Evolutionary conservation across 1,284 basidiomycete genomes (phyloP), one percentile per base, ranked within the genome.

Genomic region (Rhodotorula sp.): DNA sequence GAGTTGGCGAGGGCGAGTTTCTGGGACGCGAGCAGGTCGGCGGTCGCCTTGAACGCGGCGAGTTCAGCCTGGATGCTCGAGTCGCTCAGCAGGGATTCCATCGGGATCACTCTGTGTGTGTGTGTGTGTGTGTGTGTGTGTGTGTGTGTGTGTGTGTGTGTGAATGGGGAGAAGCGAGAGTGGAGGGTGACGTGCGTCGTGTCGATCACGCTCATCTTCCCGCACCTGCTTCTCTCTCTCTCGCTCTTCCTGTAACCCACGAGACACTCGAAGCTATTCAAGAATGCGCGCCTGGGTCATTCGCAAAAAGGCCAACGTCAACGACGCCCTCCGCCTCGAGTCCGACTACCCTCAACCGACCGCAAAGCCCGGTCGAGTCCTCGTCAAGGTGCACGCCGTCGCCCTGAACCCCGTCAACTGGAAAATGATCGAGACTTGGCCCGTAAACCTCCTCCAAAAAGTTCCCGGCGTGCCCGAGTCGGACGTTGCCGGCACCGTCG

Each of bases 1-100:
- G 91, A 88, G 79, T 90, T 86, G 33, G 83, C 80, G 79, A 89
- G 92, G 15, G 84, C 85, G 64, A 93, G 84, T 42, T 88, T 87
- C 77, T 90, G 88, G 3, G 84, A 81, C 0, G 86, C 84, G 72
- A 95, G 80, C 18, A 86, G 87, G 74, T 87, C 89, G 60, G 88
- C 81, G 76, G 90, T 89, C 10, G 86, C 85, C 79, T 87, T 89
- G 64, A 89, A 86, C 79, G 93, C 93, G 2, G 85, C 84, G 67
- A 85, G 82, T 76, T 90, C 88, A 71, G 87, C 87, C 22, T 64
- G 53, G 15, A 75, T 64, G 22, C 67, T 61, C 22, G 62, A 54
- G 51, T 70, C 75, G 15, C 42, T 42, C 53, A 77, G 61, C 4
- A 75, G 62, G 1, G 67, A 57, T 51, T 76, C 76, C 73, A 70